A percentile compares a stretch with the other conserved stretches of the same genome.
Evolutionary conservation across 169 alveolate genomes (phyloP).

Genomic region (Cryptosporidium xiaoi): DNA sequence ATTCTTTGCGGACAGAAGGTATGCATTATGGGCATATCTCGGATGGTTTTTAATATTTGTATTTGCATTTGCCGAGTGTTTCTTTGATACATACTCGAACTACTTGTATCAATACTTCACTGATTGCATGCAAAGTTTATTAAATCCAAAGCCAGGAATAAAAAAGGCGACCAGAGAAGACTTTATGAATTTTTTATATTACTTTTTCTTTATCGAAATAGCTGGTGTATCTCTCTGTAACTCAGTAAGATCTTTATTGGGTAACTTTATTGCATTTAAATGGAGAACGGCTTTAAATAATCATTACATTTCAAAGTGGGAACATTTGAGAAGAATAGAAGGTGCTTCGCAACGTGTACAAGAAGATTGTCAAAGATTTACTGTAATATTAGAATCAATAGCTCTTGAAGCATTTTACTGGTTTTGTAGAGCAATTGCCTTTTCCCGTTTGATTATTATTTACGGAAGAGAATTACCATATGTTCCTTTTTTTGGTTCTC

Average conservation of each 20-base stretch:
- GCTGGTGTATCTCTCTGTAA: constrained; percentile 51
- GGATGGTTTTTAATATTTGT: constrained; percentile 39
- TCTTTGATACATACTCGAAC: constrained; percentile 56
- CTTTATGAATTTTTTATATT: constrained; percentile 15
- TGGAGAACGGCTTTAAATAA: constrained; percentile 72
- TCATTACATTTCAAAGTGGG: constrained; percentile 41
- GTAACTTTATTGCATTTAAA: constrained; percentile 58
- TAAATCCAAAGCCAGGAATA: constrained; percentile 47
- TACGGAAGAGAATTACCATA: constrained; percentile 49
- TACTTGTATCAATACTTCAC: constrained; percentile 30
- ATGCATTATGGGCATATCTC: constrained; percentile 58
- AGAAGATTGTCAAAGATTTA: constrained; percentile 68
- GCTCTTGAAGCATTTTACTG: constrained; percentile 51
- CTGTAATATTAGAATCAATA: constrained; percentile 35
- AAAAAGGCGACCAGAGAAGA: constrained; percentile 36
- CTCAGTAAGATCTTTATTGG: constrained; percentile 30
- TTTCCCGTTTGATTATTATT: constrained; percentile 26
- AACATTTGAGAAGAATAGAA: constrained; percentile 24
- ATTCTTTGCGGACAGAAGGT: constrained; percentile 45
- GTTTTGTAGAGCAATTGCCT: constrained; percentile 31
- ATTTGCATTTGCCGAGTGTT: constrained; percentile 48
- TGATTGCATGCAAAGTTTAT: constrained; percentile 47
- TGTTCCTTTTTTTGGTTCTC: constrained; percentile 71
- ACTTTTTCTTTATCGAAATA: constrained; percentile 39
- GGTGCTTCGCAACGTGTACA: constrained; percentile 72